Conservation (phyloP, 1,139 yeast genomes). For the Candida albicans region DNA sequence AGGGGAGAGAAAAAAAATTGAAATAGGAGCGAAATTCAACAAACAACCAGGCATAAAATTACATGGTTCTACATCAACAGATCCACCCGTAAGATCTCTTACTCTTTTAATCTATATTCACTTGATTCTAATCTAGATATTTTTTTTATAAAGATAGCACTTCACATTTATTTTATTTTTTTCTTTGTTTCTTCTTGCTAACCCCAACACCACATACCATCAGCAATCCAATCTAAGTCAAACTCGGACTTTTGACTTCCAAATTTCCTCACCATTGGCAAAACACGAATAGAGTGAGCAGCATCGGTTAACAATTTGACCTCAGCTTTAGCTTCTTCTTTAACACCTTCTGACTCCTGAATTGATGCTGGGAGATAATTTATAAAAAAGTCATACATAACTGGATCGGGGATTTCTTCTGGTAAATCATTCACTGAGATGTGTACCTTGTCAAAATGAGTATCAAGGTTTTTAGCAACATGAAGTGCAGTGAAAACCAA, state of each 20-base stretch:
- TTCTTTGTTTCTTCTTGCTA: neutral
- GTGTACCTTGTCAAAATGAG: constrained; percentile 18
- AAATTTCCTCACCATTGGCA: constrained; percentile 39
- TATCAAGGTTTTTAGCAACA: constrained; percentile 26
- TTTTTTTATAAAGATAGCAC: neutral
- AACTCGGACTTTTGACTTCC: constrained; percentile 29
- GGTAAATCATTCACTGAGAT: constrained; percentile 38
- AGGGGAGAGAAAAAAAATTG: neutral
- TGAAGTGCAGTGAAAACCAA: constrained; percentile 34
- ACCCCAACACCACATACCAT: constrained; percentile 34
- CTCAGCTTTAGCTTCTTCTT: constrained; percentile 11
- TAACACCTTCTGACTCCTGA: constrained; percentile 9
- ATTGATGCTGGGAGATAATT: constrained; percentile 32
- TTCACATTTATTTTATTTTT: neutral
- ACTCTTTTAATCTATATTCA: no score
- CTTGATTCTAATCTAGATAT: no score
- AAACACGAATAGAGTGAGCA: constrained; percentile 19
- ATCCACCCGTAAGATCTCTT: no score
- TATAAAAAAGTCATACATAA: constrained; percentile 40
- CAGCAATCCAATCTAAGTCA: constrained; percentile 40
- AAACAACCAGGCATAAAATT: no score
- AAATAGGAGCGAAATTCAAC: neutral
- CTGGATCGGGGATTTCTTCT: constrained; percentile 33
- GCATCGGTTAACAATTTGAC: constrained; percentile 29
- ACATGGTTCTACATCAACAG: no score